Conservation (phyloP, 2,329 filamentous ascomycete genomes). For the Epichloe sylvatica region DNA sequence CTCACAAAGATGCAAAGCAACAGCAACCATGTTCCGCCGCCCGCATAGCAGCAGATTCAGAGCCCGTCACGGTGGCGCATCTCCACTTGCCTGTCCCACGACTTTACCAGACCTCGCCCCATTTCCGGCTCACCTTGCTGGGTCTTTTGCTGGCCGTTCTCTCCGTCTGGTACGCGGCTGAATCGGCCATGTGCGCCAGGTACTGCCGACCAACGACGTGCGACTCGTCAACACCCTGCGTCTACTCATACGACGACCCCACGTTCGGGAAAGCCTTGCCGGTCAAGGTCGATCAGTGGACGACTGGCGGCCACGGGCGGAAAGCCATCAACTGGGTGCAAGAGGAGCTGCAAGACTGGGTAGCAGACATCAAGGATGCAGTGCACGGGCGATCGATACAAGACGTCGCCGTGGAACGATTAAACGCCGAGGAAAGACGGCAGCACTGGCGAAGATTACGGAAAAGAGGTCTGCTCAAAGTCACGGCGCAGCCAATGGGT, state of each 20-base stretch:
- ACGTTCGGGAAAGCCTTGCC: conserved; percentile 47
- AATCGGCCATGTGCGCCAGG: conserved; percentile 36
- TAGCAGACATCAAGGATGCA: conserved; percentile 35
- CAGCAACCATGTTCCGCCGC: conserved; percentile 5
- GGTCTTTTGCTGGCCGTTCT: conserved; percentile 31
- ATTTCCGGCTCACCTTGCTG: conserved; percentile 33
- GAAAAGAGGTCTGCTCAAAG: conserved; percentile 29
- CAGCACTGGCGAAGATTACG: conserved; percentile 35
- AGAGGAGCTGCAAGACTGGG: conserved; percentile 32
- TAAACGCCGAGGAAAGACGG: conserved; percentile 33
- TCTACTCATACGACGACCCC: conserved; percentile 44
- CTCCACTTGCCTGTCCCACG: conserved; percentile 31
- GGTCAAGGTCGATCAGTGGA: conserved; percentile 49
- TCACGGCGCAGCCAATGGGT: conserved; percentile 21
- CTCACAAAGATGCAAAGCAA: background rate
- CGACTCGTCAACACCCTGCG: conserved; percentile 28
- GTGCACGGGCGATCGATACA: conserved; percentile 31
- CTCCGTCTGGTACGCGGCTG: conserved; percentile 39
- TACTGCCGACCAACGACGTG: conserved; percentile 44
- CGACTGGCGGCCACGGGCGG: conserved; percentile 37
- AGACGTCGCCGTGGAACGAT: conserved; percentile 26
- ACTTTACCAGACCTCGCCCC: conserved; percentile 30
- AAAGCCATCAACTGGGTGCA: conserved; percentile 19
- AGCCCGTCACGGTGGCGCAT: conserved; percentile 17
- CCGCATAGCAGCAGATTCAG: conserved; percentile 7